A percentile compares a stretch with the other conserved stretches of the same genome.
Evolutionary conservation across 2,329 filamentous ascomycete genomes (phyloP).

Genomic region (Fusarium sp.): DNA sequence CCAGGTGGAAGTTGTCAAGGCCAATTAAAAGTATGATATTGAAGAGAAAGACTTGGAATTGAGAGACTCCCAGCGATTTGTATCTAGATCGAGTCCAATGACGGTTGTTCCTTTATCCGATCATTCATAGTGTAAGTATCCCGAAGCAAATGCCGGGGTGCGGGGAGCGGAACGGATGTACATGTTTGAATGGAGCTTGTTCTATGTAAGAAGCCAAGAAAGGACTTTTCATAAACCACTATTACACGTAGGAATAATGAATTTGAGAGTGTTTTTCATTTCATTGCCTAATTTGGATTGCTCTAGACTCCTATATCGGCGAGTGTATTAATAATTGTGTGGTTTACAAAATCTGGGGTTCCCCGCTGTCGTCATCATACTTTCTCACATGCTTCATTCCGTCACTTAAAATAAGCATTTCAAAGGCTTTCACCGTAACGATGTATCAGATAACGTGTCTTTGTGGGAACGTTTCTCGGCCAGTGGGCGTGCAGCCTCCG

Average conservation of each 20-base stretch:
- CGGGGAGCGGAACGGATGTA: slow-evolving; percentile 27
- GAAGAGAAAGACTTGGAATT: background rate
- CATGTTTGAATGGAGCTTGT: slow-evolving; percentile 16
- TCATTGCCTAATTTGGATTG: background rate
- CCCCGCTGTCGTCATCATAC: slow-evolving; percentile 2
- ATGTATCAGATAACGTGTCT: slow-evolving; percentile 19
- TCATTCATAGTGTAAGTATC: slow-evolving; percentile 3
- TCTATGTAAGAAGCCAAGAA: background rate
- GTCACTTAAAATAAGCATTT: background rate
- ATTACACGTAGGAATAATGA: background rate
- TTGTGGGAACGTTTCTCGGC: slow-evolving; percentile 10
- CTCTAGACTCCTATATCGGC: slow-evolving; percentile 9
- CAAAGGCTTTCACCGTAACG: background rate
- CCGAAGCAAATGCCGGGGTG: slow-evolving; percentile 38
- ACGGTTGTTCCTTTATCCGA: slow-evolving; percentile 36
- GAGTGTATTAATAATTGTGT: background rate
- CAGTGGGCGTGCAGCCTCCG: background rate
- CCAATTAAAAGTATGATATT: background rate
- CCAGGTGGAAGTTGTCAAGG: no score
- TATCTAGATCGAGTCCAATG: background rate
- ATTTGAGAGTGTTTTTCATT: background rate
- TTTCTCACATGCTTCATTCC: background rate
- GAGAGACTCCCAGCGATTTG: background rate
- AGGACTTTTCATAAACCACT: background rate
- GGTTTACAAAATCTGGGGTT: background rate